A percentile compares a stretch with the other conserved stretches of the same genome.
phyloP scores from a whole-genome alignment of 2,329 filamentous ascomycete genomes.

The Mariannaea elegans region DNA sequence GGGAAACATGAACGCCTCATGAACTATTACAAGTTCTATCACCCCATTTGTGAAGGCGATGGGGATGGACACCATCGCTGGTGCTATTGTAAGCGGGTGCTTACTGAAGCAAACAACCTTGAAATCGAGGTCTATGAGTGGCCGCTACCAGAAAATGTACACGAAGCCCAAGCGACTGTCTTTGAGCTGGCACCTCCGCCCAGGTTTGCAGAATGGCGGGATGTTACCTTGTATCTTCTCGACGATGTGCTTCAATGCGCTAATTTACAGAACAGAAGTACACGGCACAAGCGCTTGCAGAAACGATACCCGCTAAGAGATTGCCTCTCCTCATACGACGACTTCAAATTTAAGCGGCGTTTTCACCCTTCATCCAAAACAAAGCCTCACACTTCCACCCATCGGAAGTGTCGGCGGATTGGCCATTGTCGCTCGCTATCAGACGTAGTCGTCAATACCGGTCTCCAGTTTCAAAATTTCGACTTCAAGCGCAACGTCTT shows the following conservation, averaged over 20 bases:
- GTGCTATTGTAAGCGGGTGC: too few species aligned
- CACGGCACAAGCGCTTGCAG: rapidly evolving
- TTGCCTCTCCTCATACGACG: too few species aligned
- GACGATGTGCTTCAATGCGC: constrained; percentile 46
- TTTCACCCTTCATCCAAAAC: too few species aligned
- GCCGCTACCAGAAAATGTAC: constrained; percentile 56
- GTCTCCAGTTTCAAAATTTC: not conserved
- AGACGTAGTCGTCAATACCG: too few species aligned
- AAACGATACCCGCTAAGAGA: too few species aligned
- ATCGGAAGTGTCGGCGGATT: too few species aligned
- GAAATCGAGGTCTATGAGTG: constrained; percentile 63
- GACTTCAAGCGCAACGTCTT: not conserved
- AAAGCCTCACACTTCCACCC: too few species aligned
- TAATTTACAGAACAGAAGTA: not conserved
- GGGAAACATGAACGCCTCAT: not conserved
- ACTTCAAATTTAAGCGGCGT: too few species aligned
- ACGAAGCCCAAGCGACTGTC: constrained; percentile 54
- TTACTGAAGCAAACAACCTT: constrained; percentile 49
- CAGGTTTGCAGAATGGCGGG: constrained; percentile 57
- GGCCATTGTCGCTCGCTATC: too few species aligned
- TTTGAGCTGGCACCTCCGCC: constrained; percentile 61
- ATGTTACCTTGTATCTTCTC: constrained; percentile 54
- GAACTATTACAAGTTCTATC: constrained; percentile 5
- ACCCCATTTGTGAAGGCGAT: constrained; percentile 48
- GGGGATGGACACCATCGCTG: rapidly evolving